phyloP scores from a whole-genome alignment of 768 basidiomycete genomes.

The Leccinum truebloodii region DNA sequence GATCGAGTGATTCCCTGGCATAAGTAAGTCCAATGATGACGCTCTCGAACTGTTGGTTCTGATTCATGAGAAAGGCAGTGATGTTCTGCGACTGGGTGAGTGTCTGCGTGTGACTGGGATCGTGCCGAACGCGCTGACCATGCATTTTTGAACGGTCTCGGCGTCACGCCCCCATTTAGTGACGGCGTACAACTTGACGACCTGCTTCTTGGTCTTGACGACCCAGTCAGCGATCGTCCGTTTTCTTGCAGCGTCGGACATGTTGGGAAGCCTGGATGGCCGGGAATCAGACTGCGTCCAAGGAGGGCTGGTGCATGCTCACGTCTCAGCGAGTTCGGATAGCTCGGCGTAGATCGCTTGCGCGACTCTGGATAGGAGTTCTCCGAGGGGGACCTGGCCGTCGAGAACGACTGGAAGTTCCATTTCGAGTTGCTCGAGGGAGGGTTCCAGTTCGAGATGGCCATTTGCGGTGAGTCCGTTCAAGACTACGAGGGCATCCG shows the following conservation, averaged over 20 bases:
- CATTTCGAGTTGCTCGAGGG: conserved; percentile 60
- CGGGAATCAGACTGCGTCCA: conserved; percentile 4
- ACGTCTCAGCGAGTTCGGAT: conserved; percentile 86
- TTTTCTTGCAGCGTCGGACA: conserved; percentile 80
- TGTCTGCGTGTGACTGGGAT: not conserved
- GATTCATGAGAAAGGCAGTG: conserved; percentile 81
- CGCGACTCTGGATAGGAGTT: conserved; percentile 72
- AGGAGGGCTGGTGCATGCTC: conserved; percentile 28
- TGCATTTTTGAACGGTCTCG: conserved; percentile 81
- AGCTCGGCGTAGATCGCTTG: conserved; percentile 84
- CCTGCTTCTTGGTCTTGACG: conserved; percentile 86
- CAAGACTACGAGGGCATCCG: conserved; percentile 29
- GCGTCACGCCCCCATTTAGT: conserved; percentile 87
- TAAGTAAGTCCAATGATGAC: conserved; percentile 62
- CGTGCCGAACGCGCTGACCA: conserved; percentile 46
- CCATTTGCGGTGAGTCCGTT: conserved; percentile 36
- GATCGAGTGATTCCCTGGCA: conserved; percentile 68
- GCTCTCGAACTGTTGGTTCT: conserved; percentile 81
- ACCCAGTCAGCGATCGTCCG: conserved; percentile 86
- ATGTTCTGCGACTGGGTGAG: conserved; percentile 59
- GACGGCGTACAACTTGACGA: conserved; percentile 85
- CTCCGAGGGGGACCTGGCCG: conserved; percentile 72
- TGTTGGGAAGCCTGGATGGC: conserved; percentile 64
- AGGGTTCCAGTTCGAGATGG: conserved; percentile 38
- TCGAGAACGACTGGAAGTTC: conserved; percentile 75